phyloP scores from a whole-genome alignment of 2,329 filamentous ascomycete species.

The Chrysoporthe puriensis region DNA sequence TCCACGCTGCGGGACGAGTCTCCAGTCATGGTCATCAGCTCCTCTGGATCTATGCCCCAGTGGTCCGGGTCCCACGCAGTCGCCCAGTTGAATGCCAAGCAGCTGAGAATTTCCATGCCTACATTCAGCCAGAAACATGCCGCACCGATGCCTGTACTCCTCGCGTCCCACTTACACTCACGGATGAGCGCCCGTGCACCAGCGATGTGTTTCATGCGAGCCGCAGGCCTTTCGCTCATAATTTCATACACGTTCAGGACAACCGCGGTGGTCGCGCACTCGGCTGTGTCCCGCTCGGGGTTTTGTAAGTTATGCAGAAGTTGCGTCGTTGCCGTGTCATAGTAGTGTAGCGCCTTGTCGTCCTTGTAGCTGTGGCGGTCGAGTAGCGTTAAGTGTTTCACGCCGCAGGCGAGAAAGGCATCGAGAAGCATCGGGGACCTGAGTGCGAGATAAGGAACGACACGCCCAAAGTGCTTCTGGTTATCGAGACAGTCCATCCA shows the following conservation, averaged over 20 bases:
- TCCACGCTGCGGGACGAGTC: slow-evolving; percentile 15
- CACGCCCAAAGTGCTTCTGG: slow-evolving; percentile 81
- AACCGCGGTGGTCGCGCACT: slow-evolving; percentile 86
- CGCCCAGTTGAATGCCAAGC: slow-evolving; percentile 84
- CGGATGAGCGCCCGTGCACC: slow-evolving; percentile 84
- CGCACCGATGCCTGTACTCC: slow-evolving; percentile 75
- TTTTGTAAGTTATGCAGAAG: slow-evolving; percentile 79
- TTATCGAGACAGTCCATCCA: slow-evolving; percentile 96
- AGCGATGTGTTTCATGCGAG: slow-evolving; percentile 88
- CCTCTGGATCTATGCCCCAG: slow-evolving; percentile 82
- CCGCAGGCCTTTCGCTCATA: slow-evolving; percentile 79
- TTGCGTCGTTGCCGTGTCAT: slow-evolving; percentile 81
- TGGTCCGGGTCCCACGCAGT: slow-evolving; percentile 88
- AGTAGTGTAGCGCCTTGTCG: slow-evolving; percentile 80
- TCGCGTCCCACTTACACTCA: slow-evolving; percentile 87
- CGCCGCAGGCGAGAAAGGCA: slow-evolving; percentile 86
- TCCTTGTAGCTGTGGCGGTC: slow-evolving; percentile 69
- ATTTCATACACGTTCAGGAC: slow-evolving; percentile 92
- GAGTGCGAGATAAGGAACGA: slow-evolving; percentile 82
- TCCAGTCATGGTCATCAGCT: slow-evolving; percentile 29
- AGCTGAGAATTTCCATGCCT: slow-evolving; percentile 86
- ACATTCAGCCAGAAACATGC: slow-evolving; percentile 96
- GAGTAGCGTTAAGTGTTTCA: slow-evolving; percentile 75
- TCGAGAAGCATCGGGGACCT: slow-evolving; percentile 87
- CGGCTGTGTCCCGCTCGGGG: slow-evolving; percentile 78